Conservation (phyloP, 805 yeast species). For the Lipomyces orientalis region DNA sequence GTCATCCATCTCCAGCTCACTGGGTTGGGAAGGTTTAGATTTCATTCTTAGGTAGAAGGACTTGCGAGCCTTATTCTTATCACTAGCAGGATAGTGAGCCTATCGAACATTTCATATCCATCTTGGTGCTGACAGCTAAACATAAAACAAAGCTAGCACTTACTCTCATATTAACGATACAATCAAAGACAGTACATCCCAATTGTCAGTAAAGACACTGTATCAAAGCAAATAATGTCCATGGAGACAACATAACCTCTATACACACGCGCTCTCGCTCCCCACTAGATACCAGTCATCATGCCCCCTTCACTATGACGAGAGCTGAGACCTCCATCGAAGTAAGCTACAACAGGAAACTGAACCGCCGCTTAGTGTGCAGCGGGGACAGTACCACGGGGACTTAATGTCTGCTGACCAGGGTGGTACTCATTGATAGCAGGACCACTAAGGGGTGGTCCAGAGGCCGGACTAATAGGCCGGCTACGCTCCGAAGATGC, state of each 20-base stretch:
- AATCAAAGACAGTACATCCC: background rate
- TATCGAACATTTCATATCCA: background rate
- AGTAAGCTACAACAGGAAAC: background rate
- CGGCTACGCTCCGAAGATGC: slow-evolving; percentile 45
- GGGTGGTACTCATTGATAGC: slow-evolving; percentile 3
- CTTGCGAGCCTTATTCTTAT: background rate
- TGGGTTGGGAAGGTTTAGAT: background rate
- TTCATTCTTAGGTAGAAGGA: background rate
- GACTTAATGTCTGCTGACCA: slow-evolving; percentile 14
- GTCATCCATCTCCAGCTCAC: no score
- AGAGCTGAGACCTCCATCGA: background rate
- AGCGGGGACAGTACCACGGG: slow-evolving; percentile 14
- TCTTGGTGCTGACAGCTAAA: background rate
- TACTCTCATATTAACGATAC: background rate
- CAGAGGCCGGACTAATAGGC: slow-evolving; percentile 29
- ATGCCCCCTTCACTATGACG: background rate
- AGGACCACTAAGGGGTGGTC: background rate
- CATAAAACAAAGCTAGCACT: background rate
- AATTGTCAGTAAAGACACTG: background rate
- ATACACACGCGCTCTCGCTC: background rate
- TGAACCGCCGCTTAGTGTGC: slow-evolving; percentile 2
- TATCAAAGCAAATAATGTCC: background rate
- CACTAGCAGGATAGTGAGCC: background rate
- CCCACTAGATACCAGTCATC: background rate
- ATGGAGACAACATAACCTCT: background rate